A percentile compares a stretch with the other conserved stretches of the same genome.
Evolutionary conservation across 2,329 filamentous ascomycete species (phyloP).

Genomic region (Diplodia seriata): DNA sequence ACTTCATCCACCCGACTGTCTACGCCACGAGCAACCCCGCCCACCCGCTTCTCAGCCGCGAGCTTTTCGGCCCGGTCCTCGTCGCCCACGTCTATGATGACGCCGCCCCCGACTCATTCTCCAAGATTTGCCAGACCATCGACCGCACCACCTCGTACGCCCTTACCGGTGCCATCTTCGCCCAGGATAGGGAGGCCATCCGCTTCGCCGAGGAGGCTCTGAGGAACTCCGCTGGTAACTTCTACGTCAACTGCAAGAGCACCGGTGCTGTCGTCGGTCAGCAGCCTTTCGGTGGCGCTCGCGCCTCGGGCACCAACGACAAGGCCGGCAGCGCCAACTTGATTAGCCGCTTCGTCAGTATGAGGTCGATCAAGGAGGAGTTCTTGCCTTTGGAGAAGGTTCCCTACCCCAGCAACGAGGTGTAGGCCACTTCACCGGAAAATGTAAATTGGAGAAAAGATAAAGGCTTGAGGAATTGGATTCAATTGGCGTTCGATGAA

Average conservation of each 20-base stretch:
- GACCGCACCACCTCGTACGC: conserved; percentile 78
- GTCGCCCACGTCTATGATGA: conserved; percentile 81
- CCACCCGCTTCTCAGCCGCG: conserved; percentile 76
- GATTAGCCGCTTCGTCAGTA: conserved; percentile 61
- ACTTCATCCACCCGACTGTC: conserved; percentile 83
- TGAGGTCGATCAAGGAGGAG: conserved; percentile 64
- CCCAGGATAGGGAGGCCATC: conserved; percentile 69
- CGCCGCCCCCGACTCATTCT: conserved; percentile 62
- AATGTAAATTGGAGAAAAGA: neutral
- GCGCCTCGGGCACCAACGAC: conserved; percentile 64
- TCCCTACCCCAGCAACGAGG: conserved; percentile 61
- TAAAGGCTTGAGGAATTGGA: neutral
- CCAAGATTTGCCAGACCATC: conserved; percentile 66
- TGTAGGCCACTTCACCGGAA: conserved; percentile 36
- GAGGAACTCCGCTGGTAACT: conserved; percentile 78
- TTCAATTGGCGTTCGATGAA: neutral
- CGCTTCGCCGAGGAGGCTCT: conserved; percentile 74
- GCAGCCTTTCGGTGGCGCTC: conserved; percentile 61
- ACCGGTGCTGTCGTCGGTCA: conserved; percentile 60
- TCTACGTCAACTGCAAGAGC: conserved; percentile 85
- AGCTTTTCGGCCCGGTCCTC: conserved; percentile 83
- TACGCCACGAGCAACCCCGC: conserved; percentile 76
- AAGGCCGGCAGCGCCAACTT: conserved; percentile 63
- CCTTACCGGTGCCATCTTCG: conserved; percentile 78
- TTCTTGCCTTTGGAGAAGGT: conserved; percentile 58